These are phyloP conservation scores for Aspergillus spinulosporus DNA, from an alignment of 2,329 filamentous ascomycete species.

Conservation along the genomic window DNA sequence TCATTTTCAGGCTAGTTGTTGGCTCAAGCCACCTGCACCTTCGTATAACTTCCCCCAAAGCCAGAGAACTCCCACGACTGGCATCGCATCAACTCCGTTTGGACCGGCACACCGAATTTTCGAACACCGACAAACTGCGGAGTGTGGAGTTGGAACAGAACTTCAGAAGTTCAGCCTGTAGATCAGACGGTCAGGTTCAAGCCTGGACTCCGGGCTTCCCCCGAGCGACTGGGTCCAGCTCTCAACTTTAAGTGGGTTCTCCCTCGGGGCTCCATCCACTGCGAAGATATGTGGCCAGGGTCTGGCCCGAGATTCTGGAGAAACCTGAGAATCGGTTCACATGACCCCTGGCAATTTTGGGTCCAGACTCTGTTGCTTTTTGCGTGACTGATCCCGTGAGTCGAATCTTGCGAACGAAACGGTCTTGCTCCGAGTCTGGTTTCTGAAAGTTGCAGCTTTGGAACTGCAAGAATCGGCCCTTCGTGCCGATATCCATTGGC, in stretches of 20 bases:
- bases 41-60: neutral
- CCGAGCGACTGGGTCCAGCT: constrained; percentile 11
- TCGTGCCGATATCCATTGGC: neutral
- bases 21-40: neutral
- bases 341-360: constrained; percentile 7
- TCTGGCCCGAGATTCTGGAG: constrained; percentile 11
- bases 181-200: neutral
- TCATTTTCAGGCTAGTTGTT: neutral
- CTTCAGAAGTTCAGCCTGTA: neutral
- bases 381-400: neutral
- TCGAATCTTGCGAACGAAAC: neutral
- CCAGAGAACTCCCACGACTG: neutral
- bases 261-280: constrained; percentile 6
- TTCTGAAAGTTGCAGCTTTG: neutral
- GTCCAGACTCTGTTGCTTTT: constrained; percentile 1
- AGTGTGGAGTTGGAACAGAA: neutral
- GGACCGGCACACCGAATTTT: neutral
- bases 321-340: constrained; percentile 1
- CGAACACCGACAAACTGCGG: neutral
- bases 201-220: constrained; percentile 1
- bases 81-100: neutral
- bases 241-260: constrained; percentile 9
- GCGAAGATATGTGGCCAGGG: neutral
- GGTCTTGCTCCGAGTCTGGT: constrained; percentile 5
- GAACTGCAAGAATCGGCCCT: neutral